A percentile compares a stretch with the other conserved stretches of the same genome.
phyloP scores from a whole-genome alignment of 352 stramenopile genomes.

The Phytophthora pini region DNA sequence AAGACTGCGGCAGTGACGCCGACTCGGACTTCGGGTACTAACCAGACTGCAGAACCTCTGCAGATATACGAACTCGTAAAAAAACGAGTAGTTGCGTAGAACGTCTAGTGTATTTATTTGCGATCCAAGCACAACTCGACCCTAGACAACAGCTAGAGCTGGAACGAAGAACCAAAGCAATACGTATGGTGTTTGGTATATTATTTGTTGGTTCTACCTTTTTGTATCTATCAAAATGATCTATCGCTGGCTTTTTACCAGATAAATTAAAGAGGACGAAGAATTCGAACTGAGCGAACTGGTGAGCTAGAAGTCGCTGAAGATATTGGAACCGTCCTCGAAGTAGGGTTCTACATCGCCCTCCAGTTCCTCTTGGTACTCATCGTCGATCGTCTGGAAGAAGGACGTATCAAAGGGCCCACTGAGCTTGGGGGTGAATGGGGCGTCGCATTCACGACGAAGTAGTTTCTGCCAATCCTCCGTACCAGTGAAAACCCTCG shows the following conservation, averaged over 20 bases:
- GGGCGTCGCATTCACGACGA: slow-evolving; percentile 46
- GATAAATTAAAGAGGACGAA: slow-evolving; percentile 36
- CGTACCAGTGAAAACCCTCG: slow-evolving; percentile 37
- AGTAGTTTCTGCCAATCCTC: slow-evolving; percentile 54
- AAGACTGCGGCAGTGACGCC: slow-evolving; percentile 48
- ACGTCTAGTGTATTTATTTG: slow-evolving; percentile 40
- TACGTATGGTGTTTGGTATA: slow-evolving; percentile 4
- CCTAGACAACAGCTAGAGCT: slow-evolving; percentile 14
- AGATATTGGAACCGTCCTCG: slow-evolving; percentile 74
- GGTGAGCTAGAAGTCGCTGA: slow-evolving; percentile 53
- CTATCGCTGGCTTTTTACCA: slow-evolving; percentile 21
- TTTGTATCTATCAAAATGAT: slow-evolving; percentile 22
- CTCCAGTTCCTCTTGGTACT: slow-evolving; percentile 61
- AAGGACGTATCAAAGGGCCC: slow-evolving; percentile 78
- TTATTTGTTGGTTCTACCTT: slow-evolving; percentile 4
- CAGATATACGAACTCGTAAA: slow-evolving; percentile 28
- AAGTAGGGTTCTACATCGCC: slow-evolving; percentile 63
- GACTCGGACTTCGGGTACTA: slow-evolving; percentile 53
- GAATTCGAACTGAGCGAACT: slow-evolving; percentile 16
- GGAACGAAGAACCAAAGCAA: slow-evolving; percentile 4
- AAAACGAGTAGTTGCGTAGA: slow-evolving; percentile 30
- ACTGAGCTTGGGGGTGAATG: slow-evolving; percentile 69
- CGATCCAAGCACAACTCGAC: slow-evolving; percentile 3
- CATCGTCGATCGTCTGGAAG: slow-evolving; percentile 65
- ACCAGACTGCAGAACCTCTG: slow-evolving; percentile 29